Conservation (phyloP, 768 basidiomycete species). For the Dendrothele bispora region DNA sequence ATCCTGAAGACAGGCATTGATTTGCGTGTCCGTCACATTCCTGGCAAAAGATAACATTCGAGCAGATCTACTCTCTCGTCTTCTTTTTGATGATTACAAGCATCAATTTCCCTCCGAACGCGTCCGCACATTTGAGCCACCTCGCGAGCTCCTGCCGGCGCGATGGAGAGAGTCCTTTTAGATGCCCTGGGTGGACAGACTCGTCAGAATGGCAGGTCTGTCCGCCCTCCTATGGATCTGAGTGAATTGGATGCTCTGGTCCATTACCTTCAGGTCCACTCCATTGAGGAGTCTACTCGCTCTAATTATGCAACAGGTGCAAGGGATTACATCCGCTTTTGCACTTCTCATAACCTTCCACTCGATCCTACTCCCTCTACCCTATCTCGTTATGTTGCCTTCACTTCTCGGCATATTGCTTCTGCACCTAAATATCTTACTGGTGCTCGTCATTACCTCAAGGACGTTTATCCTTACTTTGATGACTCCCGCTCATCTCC, state of each 20-base stretch:
- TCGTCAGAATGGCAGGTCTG: too few species aligned
- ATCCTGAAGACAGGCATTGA: too few species aligned
- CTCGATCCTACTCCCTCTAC: conserved; percentile 20
- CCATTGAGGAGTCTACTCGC: conserved; percentile 17
- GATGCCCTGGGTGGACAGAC: conserved; percentile 11
- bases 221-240: conserved; percentile 13
- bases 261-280: conserved; percentile 15
- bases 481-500: conserved; percentile 14
- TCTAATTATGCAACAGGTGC: conserved; percentile 19
- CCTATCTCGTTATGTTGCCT: conserved; percentile 19
- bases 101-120: too few species aligned
- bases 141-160: conserved; percentile 16
- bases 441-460: conserved; percentile 21
- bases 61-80: too few species aligned
- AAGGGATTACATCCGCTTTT: conserved; percentile 20
- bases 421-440: conserved; percentile 20
- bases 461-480: conserved; percentile 22
- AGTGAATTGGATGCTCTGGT: conserved; percentile 14
- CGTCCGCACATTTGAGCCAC: conserved; percentile 18
- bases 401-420: conserved; percentile 13
- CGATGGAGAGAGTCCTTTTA: conserved; percentile 19
- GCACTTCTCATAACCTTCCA: conserved; percentile 9
- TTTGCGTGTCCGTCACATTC: too few species aligned
- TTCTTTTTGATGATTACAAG: too few species aligned
- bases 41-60: too few species aligned